Percentiles rank a stretch among this genome's conserved stretches.
Evolutionary conservation across 352 stramenopile species (phyloP).

Genomic region (Blastocystis sp.): DNA sequence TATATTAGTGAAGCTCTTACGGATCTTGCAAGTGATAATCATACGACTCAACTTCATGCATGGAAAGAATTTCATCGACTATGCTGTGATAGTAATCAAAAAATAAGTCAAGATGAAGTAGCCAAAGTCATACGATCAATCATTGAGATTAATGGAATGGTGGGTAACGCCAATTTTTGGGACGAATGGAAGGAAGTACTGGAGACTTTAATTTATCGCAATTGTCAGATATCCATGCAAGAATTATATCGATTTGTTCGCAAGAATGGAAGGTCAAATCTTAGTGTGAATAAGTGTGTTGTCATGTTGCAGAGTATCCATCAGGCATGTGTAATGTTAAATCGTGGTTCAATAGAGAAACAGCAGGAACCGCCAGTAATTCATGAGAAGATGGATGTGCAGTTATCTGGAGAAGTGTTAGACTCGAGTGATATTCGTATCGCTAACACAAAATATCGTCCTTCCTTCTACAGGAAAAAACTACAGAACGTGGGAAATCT

Average conservation of each 20-base stretch:
- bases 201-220: background rate
- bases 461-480: slow-evolving; percentile 39
- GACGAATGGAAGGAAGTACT: background rate
- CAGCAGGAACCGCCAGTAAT: background rate
- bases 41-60: background rate
- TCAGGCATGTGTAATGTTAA: background rate
- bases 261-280: slow-evolving; percentile 2
- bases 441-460: slow-evolving; percentile 3
- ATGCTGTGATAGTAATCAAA: background rate
- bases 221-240: background rate
- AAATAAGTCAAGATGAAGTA: background rate
- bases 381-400: background rate
- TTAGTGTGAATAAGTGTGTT: background rate
- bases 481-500: background rate
- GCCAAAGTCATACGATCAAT: background rate
- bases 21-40: background rate
- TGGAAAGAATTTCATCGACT: background rate
- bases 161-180: background rate
- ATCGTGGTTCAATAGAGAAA: background rate
- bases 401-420: background rate
- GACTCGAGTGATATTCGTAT: background rate
- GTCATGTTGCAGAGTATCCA: background rate
- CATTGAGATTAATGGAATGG: slow-evolving; percentile 8
- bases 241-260: slow-evolving; percentile 1
- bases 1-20: background rate